Percentiles rank a stretch among this genome's conserved stretches.
phyloP scores from a whole-genome alignment of 306 rosid genomes.

The Casuarina cunninghamiana region DNA sequence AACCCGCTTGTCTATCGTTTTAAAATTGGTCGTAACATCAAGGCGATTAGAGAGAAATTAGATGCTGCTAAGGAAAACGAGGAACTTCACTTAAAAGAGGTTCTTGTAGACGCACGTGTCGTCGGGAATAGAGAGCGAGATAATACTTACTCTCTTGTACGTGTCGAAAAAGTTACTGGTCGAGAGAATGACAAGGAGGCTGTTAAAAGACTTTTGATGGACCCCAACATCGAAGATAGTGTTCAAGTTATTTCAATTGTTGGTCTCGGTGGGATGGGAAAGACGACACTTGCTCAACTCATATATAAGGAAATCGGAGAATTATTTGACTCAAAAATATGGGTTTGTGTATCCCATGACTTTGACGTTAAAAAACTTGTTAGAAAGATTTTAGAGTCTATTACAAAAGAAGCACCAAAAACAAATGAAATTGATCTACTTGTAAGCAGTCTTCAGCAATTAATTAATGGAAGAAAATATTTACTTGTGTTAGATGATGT shows the following conservation, averaged over 20 bases:
- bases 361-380: not conserved
- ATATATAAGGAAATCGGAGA: not conserved
- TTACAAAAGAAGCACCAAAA: too few relatives aligned
- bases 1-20: too few relatives aligned
- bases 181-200: conserved; percentile 9
- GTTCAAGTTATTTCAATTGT: conserved; percentile 16
- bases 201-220: not conserved
- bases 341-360: not conserved
- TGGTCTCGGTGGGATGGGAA: conserved; percentile 25
- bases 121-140: not conserved
- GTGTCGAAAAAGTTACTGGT: not conserved
- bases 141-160: not conserved
- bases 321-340: not conserved
- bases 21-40: too few relatives aligned
- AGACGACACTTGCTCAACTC: conserved; percentile 22
- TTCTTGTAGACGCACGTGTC: too few relatives aligned
- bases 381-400: not conserved
- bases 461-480: not conserved
- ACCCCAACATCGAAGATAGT: not conserved
- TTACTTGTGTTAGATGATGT: conserved; percentile 17
- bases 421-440: not conserved
- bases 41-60: too few relatives aligned
- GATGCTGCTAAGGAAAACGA: too few relatives aligned
- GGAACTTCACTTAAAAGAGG: not conserved
- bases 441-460: not conserved